Conservation (phyloP, 306 rosid genomes). For the Glycyrrhiza uralensis region DNA sequence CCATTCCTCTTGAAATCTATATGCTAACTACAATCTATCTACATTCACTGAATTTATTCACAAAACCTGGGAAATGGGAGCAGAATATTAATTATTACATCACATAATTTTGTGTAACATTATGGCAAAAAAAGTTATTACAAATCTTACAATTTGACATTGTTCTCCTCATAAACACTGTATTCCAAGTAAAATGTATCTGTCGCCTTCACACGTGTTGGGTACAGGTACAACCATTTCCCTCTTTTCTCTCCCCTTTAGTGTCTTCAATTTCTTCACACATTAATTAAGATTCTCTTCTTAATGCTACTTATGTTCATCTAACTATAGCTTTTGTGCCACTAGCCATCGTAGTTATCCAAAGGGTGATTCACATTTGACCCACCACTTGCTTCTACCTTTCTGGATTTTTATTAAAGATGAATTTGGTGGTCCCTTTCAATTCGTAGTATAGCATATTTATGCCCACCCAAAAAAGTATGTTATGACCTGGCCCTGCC, state of each 20-base stretch:
- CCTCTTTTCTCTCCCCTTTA: neutral
- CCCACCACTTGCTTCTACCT: conserved; percentile 26
- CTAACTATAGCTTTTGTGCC: conserved; percentile 23
- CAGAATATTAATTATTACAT: conserved; percentile 17
- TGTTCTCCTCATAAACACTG: neutral
- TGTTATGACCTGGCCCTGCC: conserved; percentile 11
- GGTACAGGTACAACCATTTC: conserved; percentile 15
- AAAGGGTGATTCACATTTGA: conserved; percentile 15
- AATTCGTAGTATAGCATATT: neutral
- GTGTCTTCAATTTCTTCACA: conserved; percentile 5
- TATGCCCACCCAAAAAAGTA: conserved; percentile 9
- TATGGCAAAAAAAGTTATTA: neutral
- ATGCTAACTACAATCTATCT: conserved; percentile 22
- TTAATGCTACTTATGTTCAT: conserved; percentile 20
- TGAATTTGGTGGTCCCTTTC: conserved; percentile 29
- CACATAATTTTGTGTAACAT: neutral
- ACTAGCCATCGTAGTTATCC: conserved; percentile 37
- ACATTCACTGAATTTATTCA: conserved; percentile 21
- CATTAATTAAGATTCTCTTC: neutral
- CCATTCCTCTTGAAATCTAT: conserved; percentile 25
- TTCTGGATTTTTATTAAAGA: neutral
- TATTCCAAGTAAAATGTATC: conserved; percentile 8
- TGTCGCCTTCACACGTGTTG: conserved; percentile 17
- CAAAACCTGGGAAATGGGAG: neutral
- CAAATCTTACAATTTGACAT: neutral